A percentile compares a stretch with the other conserved stretches of the same genome.
These are phyloP conservation scores for Pascua sp. DNA, from an alignment of 1,284 basidiomycete genomes.

Conservation along the genomic window DNA sequence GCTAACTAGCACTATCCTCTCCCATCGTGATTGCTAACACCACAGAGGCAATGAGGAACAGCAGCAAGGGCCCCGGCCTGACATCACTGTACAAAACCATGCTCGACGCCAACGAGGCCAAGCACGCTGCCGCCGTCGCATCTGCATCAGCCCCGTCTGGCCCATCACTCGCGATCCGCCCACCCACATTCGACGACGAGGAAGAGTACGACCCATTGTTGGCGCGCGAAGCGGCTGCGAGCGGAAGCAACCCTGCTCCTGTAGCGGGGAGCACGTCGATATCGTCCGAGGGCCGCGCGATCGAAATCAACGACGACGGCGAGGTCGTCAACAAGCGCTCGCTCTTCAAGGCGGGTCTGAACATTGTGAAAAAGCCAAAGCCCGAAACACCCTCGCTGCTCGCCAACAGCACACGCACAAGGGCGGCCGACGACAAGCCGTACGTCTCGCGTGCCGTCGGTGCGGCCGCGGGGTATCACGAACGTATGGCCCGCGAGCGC, in stretches of 20 bases:
- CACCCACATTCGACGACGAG: constrained; percentile 32
- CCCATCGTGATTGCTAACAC: too few relatives aligned
- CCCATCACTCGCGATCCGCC: constrained; percentile 56
- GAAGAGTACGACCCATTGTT: constrained; percentile 46
- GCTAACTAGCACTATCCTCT: too few relatives aligned
- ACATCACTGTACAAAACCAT: constrained; percentile 80
- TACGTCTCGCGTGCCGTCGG: constrained; percentile 65
- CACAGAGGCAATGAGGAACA: constrained; percentile 61
- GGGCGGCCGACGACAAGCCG: constrained; percentile 36
- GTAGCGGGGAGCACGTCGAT: too few relatives aligned
- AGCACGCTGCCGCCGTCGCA: constrained; percentile 77
- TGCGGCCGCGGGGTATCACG: constrained; percentile 67
- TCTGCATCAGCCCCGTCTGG: constrained; percentile 53
- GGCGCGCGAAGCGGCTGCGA: constrained; percentile 27
- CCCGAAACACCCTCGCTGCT: constrained; percentile 29
- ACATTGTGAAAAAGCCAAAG: constrained; percentile 58
- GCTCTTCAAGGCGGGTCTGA: constrained; percentile 84
- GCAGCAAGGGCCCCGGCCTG: constrained; percentile 63
- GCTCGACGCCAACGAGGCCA: constrained; percentile 72
- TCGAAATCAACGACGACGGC: constrained; percentile 96
- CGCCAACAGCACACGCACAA: constrained; percentile 58
- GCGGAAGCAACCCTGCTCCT: not conserved
- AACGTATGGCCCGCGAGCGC: constrained; percentile 74
- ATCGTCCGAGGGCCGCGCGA: too few relatives aligned
- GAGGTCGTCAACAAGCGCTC: constrained; percentile 96